Evolutionary conservation across 225 moss, liverwort and hornwort genomes (phyloP).

Genomic region (Physcomitrellopsis africana): DNA sequence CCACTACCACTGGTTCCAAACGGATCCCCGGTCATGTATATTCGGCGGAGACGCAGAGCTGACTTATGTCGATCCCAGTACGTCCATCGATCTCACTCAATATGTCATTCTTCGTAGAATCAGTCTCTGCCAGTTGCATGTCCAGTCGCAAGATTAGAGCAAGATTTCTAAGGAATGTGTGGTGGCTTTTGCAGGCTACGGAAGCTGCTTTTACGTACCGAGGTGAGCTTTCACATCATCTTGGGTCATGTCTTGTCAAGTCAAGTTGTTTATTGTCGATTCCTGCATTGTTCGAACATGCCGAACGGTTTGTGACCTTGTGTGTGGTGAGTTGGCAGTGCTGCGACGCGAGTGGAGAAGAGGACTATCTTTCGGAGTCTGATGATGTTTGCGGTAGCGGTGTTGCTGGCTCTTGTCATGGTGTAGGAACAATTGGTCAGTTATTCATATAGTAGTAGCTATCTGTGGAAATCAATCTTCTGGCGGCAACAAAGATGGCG

Average conservation of each 20-base stretch:
- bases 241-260: background rate
- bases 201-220: conserved; percentile 47
- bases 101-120: background rate
- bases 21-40: conserved; percentile 55
- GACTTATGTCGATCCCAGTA: conserved; percentile 51
- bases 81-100: background rate
- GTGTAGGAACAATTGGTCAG: conserved; percentile 17
- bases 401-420: background rate
- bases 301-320: background rate
- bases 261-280: background rate
- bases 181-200: conserved; percentile 49
- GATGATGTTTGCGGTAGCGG: conserved; percentile 28
- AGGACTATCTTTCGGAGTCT: conserved; percentile 30
- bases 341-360: conserved; percentile 36
- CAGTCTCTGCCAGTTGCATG: background rate
- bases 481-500: conserved; percentile 35
- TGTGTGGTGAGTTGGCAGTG: conserved; percentile 26
- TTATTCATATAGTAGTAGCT: too few species aligned
- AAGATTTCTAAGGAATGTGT: conserved; percentile 8
- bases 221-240: conserved; percentile 31
- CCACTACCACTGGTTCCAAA: conserved; percentile 62
- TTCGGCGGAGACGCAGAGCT: conserved; percentile 58
- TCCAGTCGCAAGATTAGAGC: background rate
- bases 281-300: too few species aligned
- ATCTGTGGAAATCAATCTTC: conserved; percentile 28